Conservation (phyloP, 257 asterid genomes). For the Scutellaria baicalensis region DNA sequence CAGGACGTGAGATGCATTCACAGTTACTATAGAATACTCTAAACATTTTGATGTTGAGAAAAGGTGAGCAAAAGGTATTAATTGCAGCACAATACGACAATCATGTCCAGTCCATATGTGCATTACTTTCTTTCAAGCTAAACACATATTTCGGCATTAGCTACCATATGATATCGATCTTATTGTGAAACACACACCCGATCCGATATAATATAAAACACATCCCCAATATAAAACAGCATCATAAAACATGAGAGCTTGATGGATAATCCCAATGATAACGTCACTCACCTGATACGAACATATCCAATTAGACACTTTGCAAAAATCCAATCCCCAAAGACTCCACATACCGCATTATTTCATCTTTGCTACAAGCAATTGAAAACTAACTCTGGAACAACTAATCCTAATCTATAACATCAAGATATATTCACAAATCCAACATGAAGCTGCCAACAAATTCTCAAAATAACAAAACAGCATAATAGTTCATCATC, state of each 20-base stretch:
- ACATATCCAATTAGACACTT: neutral
- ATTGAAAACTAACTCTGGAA: neutral
- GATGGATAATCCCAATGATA: neutral
- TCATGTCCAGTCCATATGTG: neutral
- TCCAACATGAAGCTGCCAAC: neutral
- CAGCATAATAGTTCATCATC: neutral
- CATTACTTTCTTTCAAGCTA: neutral
- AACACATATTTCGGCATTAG: neutral
- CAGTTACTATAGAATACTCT: neutral
- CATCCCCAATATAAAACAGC: neutral
- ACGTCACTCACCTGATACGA: neutral
- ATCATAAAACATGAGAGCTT: neutral
- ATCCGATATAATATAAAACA: neutral
- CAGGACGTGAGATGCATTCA: neutral
- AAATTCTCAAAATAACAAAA: neutral
- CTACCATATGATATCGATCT: neutral
- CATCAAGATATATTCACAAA: neutral
- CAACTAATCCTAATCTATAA: neutral
- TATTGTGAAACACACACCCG: neutral
- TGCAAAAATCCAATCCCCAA: neutral
- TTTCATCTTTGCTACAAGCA: neutral
- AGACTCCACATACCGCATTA: neutral
- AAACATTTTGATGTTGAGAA: neutral
- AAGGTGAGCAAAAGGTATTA: neutral
- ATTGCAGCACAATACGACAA: neutral